Percentiles rank a stretch among this genome's conserved stretches.
Conservation (phyloP, 2,329 filamentous ascomycete genomes). For the Aaosphaeria pasadenensis region DNA sequence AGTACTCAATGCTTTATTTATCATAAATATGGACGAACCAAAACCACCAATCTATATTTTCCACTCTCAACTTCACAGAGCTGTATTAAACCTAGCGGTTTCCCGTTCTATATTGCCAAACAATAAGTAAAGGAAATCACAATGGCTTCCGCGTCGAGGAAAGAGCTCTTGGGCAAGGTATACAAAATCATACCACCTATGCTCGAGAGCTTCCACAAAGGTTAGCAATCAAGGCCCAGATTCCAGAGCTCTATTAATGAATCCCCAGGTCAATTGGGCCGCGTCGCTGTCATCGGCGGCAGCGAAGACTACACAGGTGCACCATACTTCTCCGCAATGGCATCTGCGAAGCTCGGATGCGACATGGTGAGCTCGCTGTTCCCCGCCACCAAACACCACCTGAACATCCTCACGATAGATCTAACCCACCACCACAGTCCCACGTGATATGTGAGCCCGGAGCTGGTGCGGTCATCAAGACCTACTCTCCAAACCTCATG, state of each 20-base stretch:
- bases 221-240: conserved; percentile 43
- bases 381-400: background rate
- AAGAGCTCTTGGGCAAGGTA: conserved; percentile 73
- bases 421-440: conserved; percentile 51
- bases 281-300: conserved; percentile 90
- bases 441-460: conserved; percentile 94
- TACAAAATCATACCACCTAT: conserved; percentile 91
- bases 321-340: conserved; percentile 97
- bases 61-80: background rate
- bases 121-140: conserved; percentile 1
- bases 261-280: conserved; percentile 75
- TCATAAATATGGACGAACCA: too few species aligned
- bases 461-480: conserved; percentile 85
- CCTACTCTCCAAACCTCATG: conserved; percentile 97
- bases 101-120: background rate
- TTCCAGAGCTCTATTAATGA: conserved; percentile 11
- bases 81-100: background rate
- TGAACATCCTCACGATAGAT: background rate
- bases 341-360: conserved; percentile 83
- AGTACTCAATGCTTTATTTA: too few species aligned
- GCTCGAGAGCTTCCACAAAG: conserved; percentile 95
- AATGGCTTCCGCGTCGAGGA: conserved; percentile 60
- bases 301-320: conserved; percentile 96
- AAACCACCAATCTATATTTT: background rate
- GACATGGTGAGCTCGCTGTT: conserved; percentile 66